These are phyloP conservation scores for Tremella yokohamensis DNA, from an alignment of 768 basidiomycete genomes.

Conservation along the genomic window DNA sequence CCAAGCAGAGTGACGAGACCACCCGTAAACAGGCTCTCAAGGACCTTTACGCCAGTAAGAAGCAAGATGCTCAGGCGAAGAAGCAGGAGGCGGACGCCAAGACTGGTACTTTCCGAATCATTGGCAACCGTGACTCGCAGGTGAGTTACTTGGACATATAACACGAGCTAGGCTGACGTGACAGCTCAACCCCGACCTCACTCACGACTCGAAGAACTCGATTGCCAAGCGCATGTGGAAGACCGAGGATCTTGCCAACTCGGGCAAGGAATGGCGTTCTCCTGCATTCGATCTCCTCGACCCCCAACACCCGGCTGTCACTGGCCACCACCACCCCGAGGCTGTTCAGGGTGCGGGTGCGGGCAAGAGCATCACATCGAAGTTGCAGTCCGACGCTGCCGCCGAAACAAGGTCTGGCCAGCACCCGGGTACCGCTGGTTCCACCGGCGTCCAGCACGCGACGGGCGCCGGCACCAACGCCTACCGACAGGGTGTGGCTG, in stretches of 20 bases:
- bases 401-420: conserved; percentile 7
- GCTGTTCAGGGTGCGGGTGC: conserved; percentile 28
- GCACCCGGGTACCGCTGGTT: not conserved
- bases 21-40: conserved; percentile 42
- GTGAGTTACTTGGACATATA: conserved; percentile 45
- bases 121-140: conserved; percentile 61
- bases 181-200: conserved; percentile 59
- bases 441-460: not conserved
- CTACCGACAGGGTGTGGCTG: too few relatives aligned
- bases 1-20: conserved; percentile 52
- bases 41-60: conserved; percentile 51
- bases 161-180: conserved; percentile 18
- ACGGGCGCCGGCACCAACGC: not conserved
- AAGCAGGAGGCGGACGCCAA: conserved; percentile 52
- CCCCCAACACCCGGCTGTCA: conserved; percentile 44
- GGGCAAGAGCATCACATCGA: conserved; percentile 10
- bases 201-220: conserved; percentile 61
- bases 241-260: conserved; percentile 54
- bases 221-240: conserved; percentile 64
- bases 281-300: conserved; percentile 51
- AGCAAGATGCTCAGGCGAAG: conserved; percentile 53
- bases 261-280: conserved; percentile 59
- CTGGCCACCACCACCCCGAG: conserved; percentile 41
- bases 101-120: conserved; percentile 70
- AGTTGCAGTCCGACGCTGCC: conserved; percentile 7